Percentiles rank a stretch among this genome's conserved stretches.
Evolutionary conservation across 176 grass and related monocot genomes (phyloP).

Genomic region (Aegilops tauschii): DNA sequence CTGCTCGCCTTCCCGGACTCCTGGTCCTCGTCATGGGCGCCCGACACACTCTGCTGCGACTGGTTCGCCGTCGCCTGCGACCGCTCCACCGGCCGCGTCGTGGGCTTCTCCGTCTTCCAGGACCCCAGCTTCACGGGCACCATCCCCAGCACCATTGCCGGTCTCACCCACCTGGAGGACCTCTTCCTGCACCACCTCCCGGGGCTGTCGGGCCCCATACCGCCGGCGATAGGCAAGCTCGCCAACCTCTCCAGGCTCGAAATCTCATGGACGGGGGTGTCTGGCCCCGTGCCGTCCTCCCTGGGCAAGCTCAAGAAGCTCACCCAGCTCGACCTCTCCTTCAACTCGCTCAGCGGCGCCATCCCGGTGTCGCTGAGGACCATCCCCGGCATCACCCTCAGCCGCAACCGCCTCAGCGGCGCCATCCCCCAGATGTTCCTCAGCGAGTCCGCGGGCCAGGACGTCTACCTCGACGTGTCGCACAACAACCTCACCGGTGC

Average conservation of each 20-base stretch:
- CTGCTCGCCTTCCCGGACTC: neutral
- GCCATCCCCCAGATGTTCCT: neutral
- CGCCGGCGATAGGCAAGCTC: neutral
- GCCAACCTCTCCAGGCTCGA: neutral
- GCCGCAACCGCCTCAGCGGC: constrained; percentile 3
- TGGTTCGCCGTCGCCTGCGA: constrained; percentile 47
- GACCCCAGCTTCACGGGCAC: constrained; percentile 32
- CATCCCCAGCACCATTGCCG: constrained; percentile 35
- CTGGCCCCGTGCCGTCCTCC: neutral
- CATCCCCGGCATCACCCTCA: neutral
- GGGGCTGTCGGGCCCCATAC: neutral
- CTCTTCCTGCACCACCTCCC: constrained; percentile 40
- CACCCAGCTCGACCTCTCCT: neutral
- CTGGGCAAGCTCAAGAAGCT: neutral
- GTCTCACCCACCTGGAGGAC: constrained; percentile 25
- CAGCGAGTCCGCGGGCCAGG: neutral
- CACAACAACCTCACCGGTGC: constrained; percentile 62
- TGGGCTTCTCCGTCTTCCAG: constrained; percentile 36
- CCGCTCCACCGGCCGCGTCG: constrained; percentile 25
- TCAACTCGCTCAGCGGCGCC: constrained; percentile 21
- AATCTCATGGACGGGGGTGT: neutral
- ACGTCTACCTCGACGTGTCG: constrained; percentile 43
- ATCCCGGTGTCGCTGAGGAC: neutral
- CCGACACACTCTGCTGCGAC: constrained; percentile 37
- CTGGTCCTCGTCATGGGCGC: neutral